These are phyloP conservation scores for Pichia sp. DNA, from an alignment of 1,139 yeast genomes.

Conservation along the genomic window DNA sequence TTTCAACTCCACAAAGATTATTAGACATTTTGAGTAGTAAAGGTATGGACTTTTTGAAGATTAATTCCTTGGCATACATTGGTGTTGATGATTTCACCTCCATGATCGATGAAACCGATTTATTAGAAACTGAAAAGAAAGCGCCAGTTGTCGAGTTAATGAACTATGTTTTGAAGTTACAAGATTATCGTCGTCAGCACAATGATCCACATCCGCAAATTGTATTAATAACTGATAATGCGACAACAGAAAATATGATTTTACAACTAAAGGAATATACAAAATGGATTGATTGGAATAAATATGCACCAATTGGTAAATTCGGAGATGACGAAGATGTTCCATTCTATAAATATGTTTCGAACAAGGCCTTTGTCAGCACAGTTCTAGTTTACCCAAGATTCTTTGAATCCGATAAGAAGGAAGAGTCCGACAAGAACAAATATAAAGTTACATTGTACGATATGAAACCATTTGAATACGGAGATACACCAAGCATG, in stretches of 20 bases:
- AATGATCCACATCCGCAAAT: conserved; percentile 32
- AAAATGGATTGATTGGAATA: conserved; percentile 33
- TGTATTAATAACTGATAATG: conserved; percentile 25
- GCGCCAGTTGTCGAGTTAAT: conserved; percentile 28
- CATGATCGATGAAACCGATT: conserved; percentile 24
- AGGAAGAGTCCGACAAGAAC: neutral
- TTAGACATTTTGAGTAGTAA: conserved; percentile 32
- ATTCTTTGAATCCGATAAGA: neutral
- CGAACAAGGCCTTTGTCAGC: conserved; percentile 24
- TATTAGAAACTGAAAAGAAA: conserved; percentile 19
- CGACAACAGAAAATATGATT: conserved; percentile 21
- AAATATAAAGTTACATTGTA: conserved; percentile 21
- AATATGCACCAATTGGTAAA: conserved; percentile 28
- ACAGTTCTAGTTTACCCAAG: conserved; percentile 26
- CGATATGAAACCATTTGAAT: conserved; percentile 27
- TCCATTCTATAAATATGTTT: conserved; percentile 22
- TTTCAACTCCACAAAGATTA: conserved; percentile 35
- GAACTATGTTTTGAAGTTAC: conserved; percentile 30
- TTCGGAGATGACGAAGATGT: conserved; percentile 24
- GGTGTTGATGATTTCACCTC: conserved; percentile 34
- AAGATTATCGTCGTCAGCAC: conserved; percentile 30
- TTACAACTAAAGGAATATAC: conserved; percentile 26
- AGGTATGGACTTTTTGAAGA: conserved; percentile 32
- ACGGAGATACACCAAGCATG: conserved; percentile 19
- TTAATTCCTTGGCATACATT: conserved; percentile 27